Percentiles rank a stretch among this genome's conserved stretches.
Conservation (phyloP, 345 rosid genomes). For the Nephelium lappaceum region DNA sequence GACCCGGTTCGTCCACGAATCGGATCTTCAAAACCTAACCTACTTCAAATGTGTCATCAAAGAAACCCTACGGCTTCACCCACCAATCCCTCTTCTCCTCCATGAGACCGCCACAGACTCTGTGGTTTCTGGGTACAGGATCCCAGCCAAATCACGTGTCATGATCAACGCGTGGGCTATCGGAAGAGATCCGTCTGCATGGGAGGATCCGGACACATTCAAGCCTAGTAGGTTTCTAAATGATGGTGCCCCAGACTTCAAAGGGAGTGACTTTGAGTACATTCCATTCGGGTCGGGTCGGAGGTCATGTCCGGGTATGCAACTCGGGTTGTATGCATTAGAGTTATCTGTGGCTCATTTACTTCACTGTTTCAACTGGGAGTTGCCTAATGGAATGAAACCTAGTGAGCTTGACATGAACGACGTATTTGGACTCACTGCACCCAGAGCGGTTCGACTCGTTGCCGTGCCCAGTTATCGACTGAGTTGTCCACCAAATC, state of each 20-base stretch:
- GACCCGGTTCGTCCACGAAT: conserved; percentile 53
- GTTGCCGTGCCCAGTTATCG: conserved; percentile 58
- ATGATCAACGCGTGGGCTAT: conserved; percentile 73
- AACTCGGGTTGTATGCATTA: conserved; percentile 67
- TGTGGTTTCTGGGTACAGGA: conserved; percentile 53
- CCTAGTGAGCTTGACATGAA: conserved; percentile 61
- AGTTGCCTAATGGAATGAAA: conserved; percentile 63
- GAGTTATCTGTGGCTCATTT: conserved; percentile 65
- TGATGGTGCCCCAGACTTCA: conserved; percentile 51
- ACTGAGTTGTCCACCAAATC: conserved; percentile 35
- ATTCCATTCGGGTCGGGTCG: conserved; percentile 85
- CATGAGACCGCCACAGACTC: conserved; percentile 62
- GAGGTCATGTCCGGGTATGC: conserved; percentile 85
- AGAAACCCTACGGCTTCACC: conserved; percentile 75
- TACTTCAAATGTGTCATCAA: conserved; percentile 59
- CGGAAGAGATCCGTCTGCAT: conserved; percentile 54
- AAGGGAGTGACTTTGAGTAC: conserved; percentile 62
- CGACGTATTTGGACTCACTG: conserved; percentile 81
- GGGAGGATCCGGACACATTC: conserved; percentile 64
- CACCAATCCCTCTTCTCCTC: conserved; percentile 82
- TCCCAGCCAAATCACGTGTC: conserved; percentile 59
- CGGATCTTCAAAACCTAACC: conserved; percentile 61
- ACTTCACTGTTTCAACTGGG: conserved; percentile 77
- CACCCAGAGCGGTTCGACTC: conserved; percentile 65
- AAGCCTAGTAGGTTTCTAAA: conserved; percentile 59